These are phyloP conservation scores for Lophiotrema nucula DNA, from an alignment of 495 filamentous ascomycete species.

Conservation along the genomic window DNA sequence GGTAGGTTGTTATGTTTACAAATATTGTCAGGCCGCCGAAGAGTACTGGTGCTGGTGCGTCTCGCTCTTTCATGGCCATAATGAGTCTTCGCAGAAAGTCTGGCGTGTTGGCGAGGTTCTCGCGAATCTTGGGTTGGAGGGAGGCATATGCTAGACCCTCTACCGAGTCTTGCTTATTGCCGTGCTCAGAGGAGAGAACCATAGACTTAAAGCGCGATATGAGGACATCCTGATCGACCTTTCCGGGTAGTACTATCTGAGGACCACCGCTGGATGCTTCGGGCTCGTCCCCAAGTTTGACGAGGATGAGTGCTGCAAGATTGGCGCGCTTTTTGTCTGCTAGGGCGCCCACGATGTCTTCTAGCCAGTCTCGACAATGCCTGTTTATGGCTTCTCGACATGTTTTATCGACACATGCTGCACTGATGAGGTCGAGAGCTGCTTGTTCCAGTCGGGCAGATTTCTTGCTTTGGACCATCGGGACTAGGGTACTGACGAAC, in stretches of 20 bases:
- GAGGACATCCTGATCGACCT: conserved; percentile 52
- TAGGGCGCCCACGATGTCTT: conserved; percentile 65
- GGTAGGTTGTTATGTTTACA: conserved; percentile 76
- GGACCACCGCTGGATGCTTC: conserved; percentile 8
- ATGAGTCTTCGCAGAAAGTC: conserved; percentile 67
- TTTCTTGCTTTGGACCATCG: conserved; percentile 60
- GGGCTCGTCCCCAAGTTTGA: conserved; percentile 45
- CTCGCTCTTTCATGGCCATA: conserved; percentile 57
- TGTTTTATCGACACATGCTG: conserved; percentile 75
- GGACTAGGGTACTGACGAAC: conserved; percentile 68
- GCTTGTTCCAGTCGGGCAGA: conserved; percentile 64
- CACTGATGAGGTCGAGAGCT: conserved; percentile 82
- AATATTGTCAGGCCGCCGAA: conserved; percentile 86
- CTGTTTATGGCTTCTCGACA: conserved; percentile 79
- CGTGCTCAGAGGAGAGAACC: conserved; percentile 61
- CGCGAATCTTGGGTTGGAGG: conserved; percentile 76
- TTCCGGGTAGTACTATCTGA: conserved; percentile 19
- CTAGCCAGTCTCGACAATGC: conserved; percentile 79
- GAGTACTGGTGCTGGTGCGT: conserved; percentile 64
- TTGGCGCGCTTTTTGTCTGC: conserved; percentile 58
- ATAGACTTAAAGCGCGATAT: conserved; percentile 75
- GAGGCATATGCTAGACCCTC: conserved; percentile 94
- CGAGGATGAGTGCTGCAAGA: conserved; percentile 78
- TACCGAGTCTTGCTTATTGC: conserved; percentile 64
- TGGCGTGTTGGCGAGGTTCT: conserved; percentile 66